These are phyloP conservation scores for Calonectria pseudoturangicola DNA, from an alignment of 2,329 filamentous ascomycete genomes.

Conservation along the genomic window DNA sequence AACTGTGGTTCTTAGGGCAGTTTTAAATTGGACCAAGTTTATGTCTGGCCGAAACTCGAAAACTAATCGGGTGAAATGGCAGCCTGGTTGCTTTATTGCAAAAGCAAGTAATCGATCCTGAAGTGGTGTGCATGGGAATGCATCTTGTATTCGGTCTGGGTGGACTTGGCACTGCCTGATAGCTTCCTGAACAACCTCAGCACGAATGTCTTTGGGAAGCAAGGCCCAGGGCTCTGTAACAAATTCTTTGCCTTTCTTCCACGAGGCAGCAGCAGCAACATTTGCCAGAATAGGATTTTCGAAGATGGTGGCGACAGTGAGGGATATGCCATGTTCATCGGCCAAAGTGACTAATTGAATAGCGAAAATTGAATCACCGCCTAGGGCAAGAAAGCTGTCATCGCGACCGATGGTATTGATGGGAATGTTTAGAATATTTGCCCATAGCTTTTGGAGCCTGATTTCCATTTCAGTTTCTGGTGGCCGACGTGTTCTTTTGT, in stretches of 20 bases:
- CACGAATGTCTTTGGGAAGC: not conserved
- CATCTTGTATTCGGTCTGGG: constrained; percentile 22
- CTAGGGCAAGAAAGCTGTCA: constrained; percentile 69
- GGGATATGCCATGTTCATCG: constrained; percentile 59
- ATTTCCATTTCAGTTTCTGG: constrained; percentile 36
- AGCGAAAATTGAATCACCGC: constrained; percentile 68
- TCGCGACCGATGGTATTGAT: constrained; percentile 60
- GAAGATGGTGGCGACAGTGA: constrained; percentile 68
- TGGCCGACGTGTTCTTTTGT: constrained; percentile 13
- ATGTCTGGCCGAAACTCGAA: not conserved
- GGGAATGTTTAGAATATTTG: constrained; percentile 58
- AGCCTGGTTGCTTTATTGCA: constrained; percentile 28
- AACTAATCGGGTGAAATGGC: constrained; percentile 13
- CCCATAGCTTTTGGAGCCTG: constrained; percentile 61
- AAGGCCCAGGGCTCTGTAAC: constrained; percentile 9
- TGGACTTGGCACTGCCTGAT: not conserved
- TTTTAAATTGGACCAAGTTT: constrained; percentile 13
- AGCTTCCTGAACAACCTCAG: not conserved
- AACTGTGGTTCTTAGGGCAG: not conserved
- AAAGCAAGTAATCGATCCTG: constrained; percentile 14
- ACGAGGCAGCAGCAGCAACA: constrained; percentile 37
- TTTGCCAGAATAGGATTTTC: constrained; percentile 10
- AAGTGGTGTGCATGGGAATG: constrained; percentile 25
- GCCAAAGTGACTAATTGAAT: constrained; percentile 69
- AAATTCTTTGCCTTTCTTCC: constrained; percentile 32